These are phyloP conservation scores for Nemania abortiva DNA, from an alignment of 2,329 filamentous ascomycete species.

Conservation along the genomic window DNA sequence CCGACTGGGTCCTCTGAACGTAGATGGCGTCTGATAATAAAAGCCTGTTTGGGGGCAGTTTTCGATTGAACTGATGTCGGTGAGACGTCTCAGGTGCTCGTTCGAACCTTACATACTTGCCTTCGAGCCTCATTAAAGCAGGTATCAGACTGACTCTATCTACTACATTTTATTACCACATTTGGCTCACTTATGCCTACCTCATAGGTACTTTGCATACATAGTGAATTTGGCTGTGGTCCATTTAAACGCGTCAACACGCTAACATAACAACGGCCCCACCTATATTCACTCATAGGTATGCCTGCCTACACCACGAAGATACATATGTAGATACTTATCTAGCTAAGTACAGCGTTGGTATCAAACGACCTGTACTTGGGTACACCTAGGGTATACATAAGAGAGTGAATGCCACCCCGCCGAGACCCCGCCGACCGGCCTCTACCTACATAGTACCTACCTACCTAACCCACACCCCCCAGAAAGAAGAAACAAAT, in stretches of 20 bases:
- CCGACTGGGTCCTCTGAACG: neutral
- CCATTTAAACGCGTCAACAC: neutral
- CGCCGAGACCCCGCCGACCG: conserved; percentile 13
- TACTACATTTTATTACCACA: neutral
- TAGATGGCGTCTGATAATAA: neutral
- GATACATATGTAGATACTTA: neutral
- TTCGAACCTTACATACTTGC: neutral
- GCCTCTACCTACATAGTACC: neutral
- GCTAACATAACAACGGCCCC: neutral
- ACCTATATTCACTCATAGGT: neutral
- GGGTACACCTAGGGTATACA: neutral
- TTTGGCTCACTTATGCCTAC: neutral
- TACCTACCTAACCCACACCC: conserved; percentile 20
- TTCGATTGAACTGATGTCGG: neutral
- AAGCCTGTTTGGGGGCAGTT: neutral
- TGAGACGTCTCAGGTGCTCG: neutral
- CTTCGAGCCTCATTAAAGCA: neutral
- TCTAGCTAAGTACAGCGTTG: no score
- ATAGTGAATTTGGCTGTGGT: neutral
- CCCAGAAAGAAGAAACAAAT: conserved; percentile 22
- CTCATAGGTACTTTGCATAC: neutral
- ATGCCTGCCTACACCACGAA: neutral
- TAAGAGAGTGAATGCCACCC: conserved; percentile 5
- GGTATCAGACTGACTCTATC: neutral
- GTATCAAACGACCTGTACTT: no score